Base-by-base conservation (phyloP, 2,329 filamentous ascomycete genomes). In the Trichoderma sp. region DNA sequence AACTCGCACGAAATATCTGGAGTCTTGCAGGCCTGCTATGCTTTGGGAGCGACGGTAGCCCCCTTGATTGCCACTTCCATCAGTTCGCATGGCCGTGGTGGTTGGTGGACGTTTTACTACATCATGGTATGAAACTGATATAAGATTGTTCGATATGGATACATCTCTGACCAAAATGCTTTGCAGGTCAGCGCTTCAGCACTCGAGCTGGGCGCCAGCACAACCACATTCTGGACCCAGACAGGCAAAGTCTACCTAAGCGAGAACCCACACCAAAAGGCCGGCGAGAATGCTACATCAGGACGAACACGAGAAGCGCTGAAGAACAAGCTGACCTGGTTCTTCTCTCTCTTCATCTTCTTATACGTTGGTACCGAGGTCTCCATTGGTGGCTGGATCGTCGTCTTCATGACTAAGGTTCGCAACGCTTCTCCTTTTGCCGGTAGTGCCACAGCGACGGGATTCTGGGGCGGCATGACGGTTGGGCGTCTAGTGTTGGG, bases 381-480 rank as follows among this genome's bases (percentile, higher is more conserved):
- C 58, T 90, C 90, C 0, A 85, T 95, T 0, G 92, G 92, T 24
- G 93, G 93, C 6, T 96, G 93, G 93, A 92, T 96, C 71, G 91
- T 94, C 67, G 90, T 90, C 6, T 95, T 96, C 80, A 95, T 96
- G 92, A 90, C 93, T 30, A 86, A 89, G 39, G 90, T 94, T 6
- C 88, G 93, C 6, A 80, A 90, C n/a, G 92, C 89, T 1, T 86
- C 83, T 4, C 82, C 88, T 0, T 94, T 95, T 75, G 88, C 89
- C 0, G 90, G 89, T 30, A 71, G 72, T 14, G 92, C 95, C 85
- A 90, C 90, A 0, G 90, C 91, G 0, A 94, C 92, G 2, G 93
- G 92, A 0, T 95, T 94, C 80, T 96, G 93, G 93, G 86, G 93
- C 24, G 93, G 93, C 0, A 86, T 96, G 73, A 93, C 93, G 0